These are phyloP conservation scores for Golubevia sp. DNA, from an alignment of 1,284 basidiomycete genomes.

Conservation along the genomic window DNA sequence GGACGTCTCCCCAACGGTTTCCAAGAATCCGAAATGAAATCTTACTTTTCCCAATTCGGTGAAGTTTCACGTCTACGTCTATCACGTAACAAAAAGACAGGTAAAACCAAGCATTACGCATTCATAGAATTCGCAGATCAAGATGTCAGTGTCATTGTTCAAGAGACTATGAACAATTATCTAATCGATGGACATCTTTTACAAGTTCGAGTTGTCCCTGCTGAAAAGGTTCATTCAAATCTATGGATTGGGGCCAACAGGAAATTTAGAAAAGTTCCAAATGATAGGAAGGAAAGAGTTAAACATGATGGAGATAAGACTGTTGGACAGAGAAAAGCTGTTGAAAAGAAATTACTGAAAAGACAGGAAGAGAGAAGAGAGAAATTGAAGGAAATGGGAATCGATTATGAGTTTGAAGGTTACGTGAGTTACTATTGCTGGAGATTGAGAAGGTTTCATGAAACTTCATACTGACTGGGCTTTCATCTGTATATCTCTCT, in stretches of 20 bases:
- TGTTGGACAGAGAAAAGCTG: conserved; percentile 72
- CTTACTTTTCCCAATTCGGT: conserved; percentile 95
- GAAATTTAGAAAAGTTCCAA: conserved; percentile 81
- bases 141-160: conserved; percentile 89
- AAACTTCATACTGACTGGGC: not conserved
- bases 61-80: conserved; percentile 84
- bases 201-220: conserved; percentile 75
- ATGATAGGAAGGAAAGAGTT: conserved; percentile 72
- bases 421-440: conserved; percentile 44
- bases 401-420: conserved; percentile 83
- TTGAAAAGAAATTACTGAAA: conserved; percentile 74
- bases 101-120: conserved; percentile 92
- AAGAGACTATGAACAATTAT: conserved; percentile 99
- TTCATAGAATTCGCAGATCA: conserved; percentile 92
- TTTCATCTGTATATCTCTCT: not conserved
- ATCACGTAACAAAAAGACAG: conserved; percentile 95
- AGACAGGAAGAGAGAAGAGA: conserved; percentile 78
- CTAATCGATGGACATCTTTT: conserved; percentile 91
- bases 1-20: conserved; percentile 94
- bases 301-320: conserved; percentile 82
- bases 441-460: no score
- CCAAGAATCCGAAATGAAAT: conserved; percentile 89
- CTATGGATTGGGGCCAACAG: conserved; percentile 96
- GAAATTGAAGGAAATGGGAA: conserved; percentile 79
- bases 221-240: conserved; percentile 86